Percentiles rank a stretch among this genome's conserved stretches.
Conservation (phyloP, 2,329 filamentous ascomycete species). For the Beauveria scarabaeidicola region DNA sequence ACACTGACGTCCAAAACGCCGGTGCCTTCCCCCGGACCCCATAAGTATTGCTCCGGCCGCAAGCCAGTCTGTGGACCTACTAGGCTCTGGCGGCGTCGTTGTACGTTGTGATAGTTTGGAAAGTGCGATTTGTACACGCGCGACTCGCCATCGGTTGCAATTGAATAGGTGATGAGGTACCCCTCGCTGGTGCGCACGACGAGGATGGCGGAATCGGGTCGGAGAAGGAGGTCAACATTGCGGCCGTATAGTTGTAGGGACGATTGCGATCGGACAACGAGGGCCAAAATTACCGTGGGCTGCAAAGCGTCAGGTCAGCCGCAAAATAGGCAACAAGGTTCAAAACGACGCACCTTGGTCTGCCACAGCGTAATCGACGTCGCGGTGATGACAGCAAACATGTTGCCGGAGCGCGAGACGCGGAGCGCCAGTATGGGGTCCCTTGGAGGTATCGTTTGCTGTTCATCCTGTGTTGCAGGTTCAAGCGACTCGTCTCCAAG, state of each 20-base stretch:
- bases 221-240: constrained; percentile 76
- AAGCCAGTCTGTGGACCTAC: constrained; percentile 46
- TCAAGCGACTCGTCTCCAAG: constrained; percentile 31
- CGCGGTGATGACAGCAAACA: constrained; percentile 79
- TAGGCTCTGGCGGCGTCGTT: constrained; percentile 53
- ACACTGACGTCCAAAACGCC: constrained; percentile 82
- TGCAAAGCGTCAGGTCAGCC: constrained; percentile 30
- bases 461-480: constrained; percentile 17
- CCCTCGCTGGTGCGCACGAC: constrained; percentile 80
- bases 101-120: constrained; percentile 55
- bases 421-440: constrained; percentile 67
- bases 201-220: constrained; percentile 85
- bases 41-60: constrained; percentile 53
- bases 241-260: constrained; percentile 78
- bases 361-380: constrained; percentile 94
- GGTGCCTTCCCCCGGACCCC: constrained; percentile 72
- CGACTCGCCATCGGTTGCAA: constrained; percentile 74
- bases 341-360: constrained; percentile 58
- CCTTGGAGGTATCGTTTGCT: constrained; percentile 34
- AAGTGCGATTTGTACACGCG: constrained; percentile 82
- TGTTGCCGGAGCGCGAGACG: constrained; percentile 68
- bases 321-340: neutral
- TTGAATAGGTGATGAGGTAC: constrained; percentile 88
- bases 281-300: constrained; percentile 82
- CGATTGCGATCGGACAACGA: constrained; percentile 70